Evolutionary conservation across 2,329 filamentous ascomycete genomes (phyloP).

Genomic region (Chlorencoelia australis): DNA sequence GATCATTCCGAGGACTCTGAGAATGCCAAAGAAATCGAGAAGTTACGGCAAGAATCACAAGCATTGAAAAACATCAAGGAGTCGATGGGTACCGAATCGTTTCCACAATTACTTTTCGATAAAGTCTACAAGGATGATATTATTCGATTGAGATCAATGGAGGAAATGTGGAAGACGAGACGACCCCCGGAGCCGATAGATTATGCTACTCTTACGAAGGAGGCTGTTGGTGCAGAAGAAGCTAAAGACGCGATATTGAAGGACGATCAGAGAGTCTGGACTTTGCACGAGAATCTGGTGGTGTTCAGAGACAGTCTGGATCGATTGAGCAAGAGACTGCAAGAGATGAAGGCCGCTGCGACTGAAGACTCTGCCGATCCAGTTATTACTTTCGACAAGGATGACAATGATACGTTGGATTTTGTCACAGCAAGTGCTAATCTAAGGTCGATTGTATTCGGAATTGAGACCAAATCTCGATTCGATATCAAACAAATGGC

Average conservation of each 20-base stretch:
- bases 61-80: conserved; percentile 75
- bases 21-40: conserved; percentile 79
- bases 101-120: conserved; percentile 73
- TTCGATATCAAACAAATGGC: conserved; percentile 99
- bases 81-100: conserved; percentile 68
- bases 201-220: conserved; percentile 50
- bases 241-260: conserved; percentile 44
- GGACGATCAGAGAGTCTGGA: conserved; percentile 72
- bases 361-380: conserved; percentile 43
- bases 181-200: conserved; percentile 63
- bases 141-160: conserved; percentile 69
- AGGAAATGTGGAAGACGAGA: conserved; percentile 92
- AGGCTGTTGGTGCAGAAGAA: conserved; percentile 37
- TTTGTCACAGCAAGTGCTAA: conserved; percentile 91
- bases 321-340: conserved; percentile 64
- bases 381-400: conserved; percentile 86
- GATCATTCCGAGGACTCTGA: conserved; percentile 74
- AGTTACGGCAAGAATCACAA: conserved; percentile 72
- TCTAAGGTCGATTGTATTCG: conserved; percentile 78
- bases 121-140: conserved; percentile 90
- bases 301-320: conserved; percentile 77
- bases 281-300: conserved; percentile 68
- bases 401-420: conserved; percentile 88
- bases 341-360: conserved; percentile 45
- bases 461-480: conserved; percentile 77